Evolutionary conservation across 176 grass and related monocot genomes (phyloP).

Genomic region (Tillandsia leiboldiana): DNA sequence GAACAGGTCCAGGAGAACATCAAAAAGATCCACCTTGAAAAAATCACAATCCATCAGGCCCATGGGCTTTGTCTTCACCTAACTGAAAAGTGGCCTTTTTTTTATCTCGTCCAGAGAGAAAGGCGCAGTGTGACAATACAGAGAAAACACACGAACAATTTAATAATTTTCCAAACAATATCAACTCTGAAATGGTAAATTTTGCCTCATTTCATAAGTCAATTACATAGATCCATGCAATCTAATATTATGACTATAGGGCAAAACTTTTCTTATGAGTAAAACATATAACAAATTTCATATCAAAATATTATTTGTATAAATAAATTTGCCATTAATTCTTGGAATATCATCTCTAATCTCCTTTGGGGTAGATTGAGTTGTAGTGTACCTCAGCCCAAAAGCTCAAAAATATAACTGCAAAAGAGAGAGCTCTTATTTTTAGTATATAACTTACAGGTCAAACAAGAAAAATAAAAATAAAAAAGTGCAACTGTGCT

Average conservation of each 20-base stretch:
- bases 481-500: not conserved
- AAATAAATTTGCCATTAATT: not conserved
- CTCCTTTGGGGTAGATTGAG: slow-evolving; percentile 52
- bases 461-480: not conserved
- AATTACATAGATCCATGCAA: not conserved
- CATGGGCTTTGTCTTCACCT: too few relatives aligned
- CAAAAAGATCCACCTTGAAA: too few relatives aligned
- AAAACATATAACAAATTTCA: not conserved
- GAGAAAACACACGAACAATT: too few relatives aligned
- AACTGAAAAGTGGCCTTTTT: too few relatives aligned
- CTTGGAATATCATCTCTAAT: slow-evolving; percentile 15
- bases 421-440: not conserved
- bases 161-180: not conserved
- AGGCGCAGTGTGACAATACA: too few relatives aligned
- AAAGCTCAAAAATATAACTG: slow-evolving; percentile 71
- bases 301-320: not conserved
- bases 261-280: not conserved
- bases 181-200: not conserved
- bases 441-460: not conserved
- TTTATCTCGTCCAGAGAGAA: too few relatives aligned
- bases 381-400: slow-evolving; percentile 80
- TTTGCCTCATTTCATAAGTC: not conserved
- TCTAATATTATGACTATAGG: not conserved
- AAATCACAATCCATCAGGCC: too few relatives aligned
- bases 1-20: too few relatives aligned